Evolutionary conservation across 2,329 filamentous ascomycete species (phyloP), one percentile per base, ranked within the genome.

Genomic region (Fusarium hostae): DNA sequence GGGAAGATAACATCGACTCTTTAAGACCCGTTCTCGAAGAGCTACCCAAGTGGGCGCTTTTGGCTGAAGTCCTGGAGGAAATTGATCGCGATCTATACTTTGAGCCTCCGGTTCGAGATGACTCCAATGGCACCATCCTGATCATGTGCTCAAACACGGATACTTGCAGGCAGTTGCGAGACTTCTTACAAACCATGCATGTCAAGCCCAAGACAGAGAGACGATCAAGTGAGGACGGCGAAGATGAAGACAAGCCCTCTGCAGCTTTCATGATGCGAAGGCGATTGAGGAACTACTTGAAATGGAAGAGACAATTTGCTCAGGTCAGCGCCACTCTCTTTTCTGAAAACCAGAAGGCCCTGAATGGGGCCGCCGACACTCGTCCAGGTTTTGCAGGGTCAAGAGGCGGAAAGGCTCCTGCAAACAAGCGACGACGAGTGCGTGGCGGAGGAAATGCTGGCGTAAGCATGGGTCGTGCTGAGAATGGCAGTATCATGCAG

Each of bases 121-220:
- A 94, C 76, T 97, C 94, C 0, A 97, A 94, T 78, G 93, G 93
- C n/a, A 94, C 93, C 5, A 94, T 97, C 54, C 84, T 99, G 37
- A 94, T 99, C 79, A 98, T 99, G 96, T 98, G 95, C 78, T 91
- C 92, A 30, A 95, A 97, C 76, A 90, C 93, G 62, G 90, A 91
- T 61, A 97, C 94, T 12, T 97, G 94, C 77, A 89, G 92, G 18
- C 96, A 99, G 76, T 85, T 99, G 44, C 90, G 94, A 71, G 95
- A 98, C 79, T 98, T 95, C 78, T 84, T 99, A 24, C 92, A 97
- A 79, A 94, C 90, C 10, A 98, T 97, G 94, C 90, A 97, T 77
- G 87, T 95, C 32, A 89, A 88, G 59, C 86, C 90, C 58, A 86
- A 80, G 76, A 78, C 77, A 47, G 84, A 87, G 56, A 81, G 82